Base-by-base conservation (phyloP, 2,329 filamentous ascomycete species). In the Curvularia lunata region DNA sequence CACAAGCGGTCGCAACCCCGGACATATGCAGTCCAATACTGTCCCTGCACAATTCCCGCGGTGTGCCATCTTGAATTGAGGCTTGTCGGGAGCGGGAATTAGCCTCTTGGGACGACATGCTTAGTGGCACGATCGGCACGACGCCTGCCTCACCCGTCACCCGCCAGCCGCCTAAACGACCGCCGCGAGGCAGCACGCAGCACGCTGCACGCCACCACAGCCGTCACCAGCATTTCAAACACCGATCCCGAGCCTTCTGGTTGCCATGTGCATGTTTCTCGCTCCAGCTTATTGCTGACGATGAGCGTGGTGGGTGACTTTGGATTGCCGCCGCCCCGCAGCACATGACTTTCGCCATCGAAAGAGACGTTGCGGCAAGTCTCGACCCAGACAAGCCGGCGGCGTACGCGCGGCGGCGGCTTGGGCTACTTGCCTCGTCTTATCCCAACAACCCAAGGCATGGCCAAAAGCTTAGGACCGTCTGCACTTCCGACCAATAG, bases 381-480 rank as follows among this genome's bases (percentile, higher is more conserved):
- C 40, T 54, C 32, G 30, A 45, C 50, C 10, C 16, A 54, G 49
- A 52, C 54, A 25, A 37, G 4, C 54, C 13, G 37, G 9, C 28
- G 42, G 54, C 54, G 54, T 28, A 37, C 37, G 54, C 54, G 54
- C 54, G 49, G 54, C 54, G 43, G 54, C 43, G 43, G 51, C 49
- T 48, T 54, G 50, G 43, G 43, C 49, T 49, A 38, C 55, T 58
- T 58, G 55, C 28, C 38, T 54, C 25, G 28, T 43, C 55, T 58
- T 58, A 25, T 54, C 55, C 55, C 50, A 58, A 58, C 45, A 54
- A 32, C 38, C 54, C 55, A 54, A 46, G 38, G 21, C 25, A 23
- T 54, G 23, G 55, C 16, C 51, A 46, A 54, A 40, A 58, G 55
- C 55, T 49, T 40, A 37, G 51, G 30, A n/a, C 38, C 30, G 41